Percentiles rank a stretch among this genome's conserved stretches.
These are phyloP conservation scores for Aspergillus udagawae DNA, from an alignment of 2,329 filamentous ascomycete genomes.

Conservation along the genomic window DNA sequence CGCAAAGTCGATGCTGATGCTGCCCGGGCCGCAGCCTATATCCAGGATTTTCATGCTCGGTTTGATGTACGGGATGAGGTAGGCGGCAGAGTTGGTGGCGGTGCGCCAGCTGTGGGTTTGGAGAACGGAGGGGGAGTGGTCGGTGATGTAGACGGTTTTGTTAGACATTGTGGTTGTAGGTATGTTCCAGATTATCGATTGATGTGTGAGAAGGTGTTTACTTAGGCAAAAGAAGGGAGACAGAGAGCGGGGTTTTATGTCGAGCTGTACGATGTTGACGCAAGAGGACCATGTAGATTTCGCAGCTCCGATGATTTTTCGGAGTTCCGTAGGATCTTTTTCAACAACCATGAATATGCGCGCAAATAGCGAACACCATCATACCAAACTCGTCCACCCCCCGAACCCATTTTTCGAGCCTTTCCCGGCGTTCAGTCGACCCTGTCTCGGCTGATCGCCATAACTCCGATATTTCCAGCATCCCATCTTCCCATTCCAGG, in stretches of 20 bases:
- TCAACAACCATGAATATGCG: slow-evolving; percentile 26
- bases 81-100: slow-evolving; percentile 35
- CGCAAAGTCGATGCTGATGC: slow-evolving; percentile 42
- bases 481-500: slow-evolving; percentile 40
- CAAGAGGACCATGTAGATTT: too few species aligned
- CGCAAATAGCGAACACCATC: slow-evolving; percentile 46
- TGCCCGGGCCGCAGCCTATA: slow-evolving; percentile 44
- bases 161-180: slow-evolving; percentile 10
- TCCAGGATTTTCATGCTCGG: slow-evolving; percentile 39
- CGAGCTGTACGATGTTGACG: too few species aligned
- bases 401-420: slow-evolving; percentile 50
- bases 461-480: slow-evolving; percentile 49
- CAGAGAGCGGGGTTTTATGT: not conserved
- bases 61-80: slow-evolving; percentile 36
- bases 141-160: slow-evolving; percentile 32
- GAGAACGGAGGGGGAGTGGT: slow-evolving; percentile 36
- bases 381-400: slow-evolving; percentile 52
- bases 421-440: slow-evolving; percentile 27
- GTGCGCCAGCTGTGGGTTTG: slow-evolving; percentile 35
- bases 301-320: too few species aligned
- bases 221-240: slow-evolving; percentile 7
- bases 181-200: slow-evolving; percentile 11
- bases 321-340: too few species aligned
- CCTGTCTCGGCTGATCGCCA: slow-evolving; percentile 42
- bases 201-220: slow-evolving; percentile 14